These are phyloP conservation scores for Codiaeum variegatum DNA, from an alignment of 441 rosid genomes.

Conservation along the genomic window DNA sequence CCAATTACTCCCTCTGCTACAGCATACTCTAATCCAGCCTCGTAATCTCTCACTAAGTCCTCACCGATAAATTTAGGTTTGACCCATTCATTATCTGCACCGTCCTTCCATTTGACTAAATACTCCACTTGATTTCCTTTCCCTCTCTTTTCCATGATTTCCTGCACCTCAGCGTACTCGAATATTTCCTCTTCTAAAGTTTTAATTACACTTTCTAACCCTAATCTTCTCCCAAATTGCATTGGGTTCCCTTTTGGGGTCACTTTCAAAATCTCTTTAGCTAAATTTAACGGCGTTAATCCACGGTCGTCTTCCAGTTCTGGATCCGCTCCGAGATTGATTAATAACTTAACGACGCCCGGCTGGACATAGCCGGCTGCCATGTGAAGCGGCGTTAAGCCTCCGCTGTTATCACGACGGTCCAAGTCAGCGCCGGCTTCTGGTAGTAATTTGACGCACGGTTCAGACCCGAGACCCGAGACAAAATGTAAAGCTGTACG, in stretches of 20 bases:
- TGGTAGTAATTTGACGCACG: conserved; percentile 55
- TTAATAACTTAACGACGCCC: conserved; percentile 49
- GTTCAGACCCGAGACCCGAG: conserved; percentile 74
- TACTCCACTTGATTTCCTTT: conserved; percentile 62
- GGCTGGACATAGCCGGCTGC: conserved; percentile 80
- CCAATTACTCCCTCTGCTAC: conserved; percentile 67
- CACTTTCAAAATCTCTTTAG: conserved; percentile 54
- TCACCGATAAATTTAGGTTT: conserved; percentile 49
- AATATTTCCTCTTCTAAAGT: conserved; percentile 46
- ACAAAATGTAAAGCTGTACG: conserved; percentile 78
- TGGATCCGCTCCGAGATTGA: conserved; percentile 62
- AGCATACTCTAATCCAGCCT: conserved; percentile 75
- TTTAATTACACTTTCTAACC: conserved; percentile 58
- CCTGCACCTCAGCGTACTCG: conserved; percentile 83
- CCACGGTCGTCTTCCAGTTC: conserved; percentile 71
- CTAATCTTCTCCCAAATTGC: conserved; percentile 72
- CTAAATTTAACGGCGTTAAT: conserved; percentile 59
- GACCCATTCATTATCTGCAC: conserved; percentile 71
- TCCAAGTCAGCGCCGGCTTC: conserved; percentile 68
- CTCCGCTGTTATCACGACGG: conserved; percentile 59
- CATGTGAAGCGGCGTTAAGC: conserved; percentile 87
- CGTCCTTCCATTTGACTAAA: conserved; percentile 82
- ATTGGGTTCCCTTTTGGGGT: conserved; percentile 79
- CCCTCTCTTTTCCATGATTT: conserved; percentile 76
- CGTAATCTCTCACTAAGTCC: conserved; percentile 69